phyloP scores from a whole-genome alignment of 1,139 yeast genomes.

The Nadsonia commutata region DNA sequence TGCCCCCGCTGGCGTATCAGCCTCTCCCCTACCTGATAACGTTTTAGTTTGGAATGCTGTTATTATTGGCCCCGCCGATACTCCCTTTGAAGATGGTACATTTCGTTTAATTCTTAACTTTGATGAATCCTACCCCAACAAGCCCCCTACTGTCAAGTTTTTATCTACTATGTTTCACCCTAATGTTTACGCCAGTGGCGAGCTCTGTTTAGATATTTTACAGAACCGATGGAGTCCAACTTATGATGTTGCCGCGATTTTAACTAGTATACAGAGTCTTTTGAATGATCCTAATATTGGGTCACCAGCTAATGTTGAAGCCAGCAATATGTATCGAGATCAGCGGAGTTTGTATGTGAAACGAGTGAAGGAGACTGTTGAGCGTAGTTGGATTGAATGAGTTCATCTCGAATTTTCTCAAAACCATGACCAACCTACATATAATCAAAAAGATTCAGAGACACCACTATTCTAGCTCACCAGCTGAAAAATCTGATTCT shows the following conservation, averaged over 20 bases:
- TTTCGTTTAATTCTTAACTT: slow-evolving; percentile 75
- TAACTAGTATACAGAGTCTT: slow-evolving; percentile 76
- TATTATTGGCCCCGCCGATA: slow-evolving; percentile 92
- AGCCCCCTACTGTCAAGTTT: slow-evolving; percentile 88
- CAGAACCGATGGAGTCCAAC: slow-evolving; percentile 99
- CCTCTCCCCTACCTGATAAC: slow-evolving; percentile 91
- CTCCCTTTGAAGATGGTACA: slow-evolving; percentile 97
- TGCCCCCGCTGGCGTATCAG: slow-evolving; percentile 96
- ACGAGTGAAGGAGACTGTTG: slow-evolving; percentile 88
- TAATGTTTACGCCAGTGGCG: slow-evolving; percentile 90
- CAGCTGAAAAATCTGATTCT: no score
- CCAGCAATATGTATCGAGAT: slow-evolving; percentile 88
- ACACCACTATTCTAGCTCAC: no score
- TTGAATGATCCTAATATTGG: slow-evolving; percentile 92
- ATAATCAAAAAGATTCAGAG: no score
- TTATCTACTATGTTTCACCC: slow-evolving; percentile 96
- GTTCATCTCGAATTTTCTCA: no score
- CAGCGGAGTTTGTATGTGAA: slow-evolving; percentile 86
- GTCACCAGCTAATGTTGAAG: slow-evolving; percentile 97
- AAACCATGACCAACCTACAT: no score
- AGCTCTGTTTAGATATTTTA: slow-evolving; percentile 83
- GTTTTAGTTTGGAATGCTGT: slow-evolving; percentile 98
- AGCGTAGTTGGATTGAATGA: slow-evolving; percentile 27
- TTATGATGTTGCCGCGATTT: slow-evolving; percentile 91
- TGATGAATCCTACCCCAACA: slow-evolving; percentile 95